Base-by-base conservation (phyloP, 108 stramenopile species). In the Skeletonema tropicum region DNA sequence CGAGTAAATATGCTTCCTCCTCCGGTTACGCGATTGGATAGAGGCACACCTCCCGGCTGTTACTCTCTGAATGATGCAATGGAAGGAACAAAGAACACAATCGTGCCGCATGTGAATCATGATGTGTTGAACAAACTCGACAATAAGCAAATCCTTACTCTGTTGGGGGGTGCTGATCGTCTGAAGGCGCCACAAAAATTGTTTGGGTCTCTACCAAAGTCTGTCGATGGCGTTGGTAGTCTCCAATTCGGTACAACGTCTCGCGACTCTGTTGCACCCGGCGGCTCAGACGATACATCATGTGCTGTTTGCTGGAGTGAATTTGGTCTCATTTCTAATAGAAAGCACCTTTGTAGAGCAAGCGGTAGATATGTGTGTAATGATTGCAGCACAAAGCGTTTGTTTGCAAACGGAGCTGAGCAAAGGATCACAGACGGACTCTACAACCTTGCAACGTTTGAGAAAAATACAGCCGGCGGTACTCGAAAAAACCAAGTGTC, bases 221-320 rank as follows among this genome's bases (percentile, higher is more conserved):
- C 45, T 57, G 33, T 65, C 0, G 45, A 75, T 48, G 29, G 21
- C 57, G 58, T 41, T 14, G 65, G 67, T 8, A 42, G 39, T 71
- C 66, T 57, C 68, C 87, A 42, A 71, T 70, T 68, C 33, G 58
- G 61, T 41, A 73, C 71, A 32, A 46, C 73, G 17, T 48, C 86
- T 48, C 52, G 74, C 31, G 87, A 94, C 46, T 89, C 85, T 9
- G 46, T 63, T 30, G 84, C 69, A 31, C 84, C 90, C 17, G 93
- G 93, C 62, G 93, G 93, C 11, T 89, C 83, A 35, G 86, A 90
- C 61, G 83, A 81, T 14, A 86, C 82, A 36, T 86, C 85, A 31
- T 95, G 94, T 65, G 89, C 94, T 10, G 87, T 95, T 35, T 95
- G 94, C 60, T 95, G 94, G 94, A 88, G 79, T 39, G 76, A 68